Percentiles rank a stretch among this genome's conserved stretches.
phyloP scores from a whole-genome alignment of 2,329 filamentous ascomycete species.

The Colletotrichum sp. region DNA sequence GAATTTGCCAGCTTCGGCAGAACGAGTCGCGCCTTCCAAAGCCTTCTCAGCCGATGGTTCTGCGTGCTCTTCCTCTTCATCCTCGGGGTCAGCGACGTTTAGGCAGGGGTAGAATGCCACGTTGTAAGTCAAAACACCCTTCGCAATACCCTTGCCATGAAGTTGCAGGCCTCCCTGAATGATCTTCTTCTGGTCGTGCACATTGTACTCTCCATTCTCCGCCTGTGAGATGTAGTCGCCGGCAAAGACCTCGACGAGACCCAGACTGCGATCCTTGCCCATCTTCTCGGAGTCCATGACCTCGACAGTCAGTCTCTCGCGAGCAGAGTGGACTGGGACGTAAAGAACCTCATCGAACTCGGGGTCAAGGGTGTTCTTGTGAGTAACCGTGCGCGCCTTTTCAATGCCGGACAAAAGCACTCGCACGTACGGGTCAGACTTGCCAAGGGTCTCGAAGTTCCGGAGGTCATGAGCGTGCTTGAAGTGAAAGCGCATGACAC shows the following conservation, averaged over 20 bases:
- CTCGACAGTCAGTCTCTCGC: slow-evolving; percentile 86
- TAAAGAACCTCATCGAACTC: slow-evolving; percentile 97
- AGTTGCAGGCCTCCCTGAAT: slow-evolving; percentile 74
- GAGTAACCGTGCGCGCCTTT: slow-evolving; percentile 91
- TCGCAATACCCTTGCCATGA: slow-evolving; percentile 73
- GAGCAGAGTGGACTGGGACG: slow-evolving; percentile 82
- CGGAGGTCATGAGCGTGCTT: slow-evolving; percentile 81
- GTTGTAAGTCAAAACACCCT: slow-evolving; percentile 83
- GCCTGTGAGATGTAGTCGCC: slow-evolving; percentile 81
- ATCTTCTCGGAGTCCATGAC: slow-evolving; percentile 97
- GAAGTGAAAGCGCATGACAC: slow-evolving; percentile 95
- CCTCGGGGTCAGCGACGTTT: slow-evolving; percentile 86
- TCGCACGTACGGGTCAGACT: slow-evolving; percentile 93
- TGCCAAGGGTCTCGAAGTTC: slow-evolving; percentile 94
- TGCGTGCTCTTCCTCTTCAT: slow-evolving; percentile 69
- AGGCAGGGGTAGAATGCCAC: slow-evolving; percentile 90
- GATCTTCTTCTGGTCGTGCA: slow-evolving; percentile 76
- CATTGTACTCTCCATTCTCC: slow-evolving; percentile 80
- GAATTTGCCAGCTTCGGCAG: slow-evolving; percentile 48
- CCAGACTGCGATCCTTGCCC: slow-evolving; percentile 88
- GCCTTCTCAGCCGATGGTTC: slow-evolving; percentile 45
- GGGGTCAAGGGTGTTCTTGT: slow-evolving; percentile 93
- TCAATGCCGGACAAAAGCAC: slow-evolving; percentile 89
- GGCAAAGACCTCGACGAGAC: slow-evolving; percentile 77
- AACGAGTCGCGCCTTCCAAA: slow-evolving; percentile 23